Evolutionary conservation across 805 yeast species (phyloP).

Genomic region (Wickerhamiella nectarea): DNA sequence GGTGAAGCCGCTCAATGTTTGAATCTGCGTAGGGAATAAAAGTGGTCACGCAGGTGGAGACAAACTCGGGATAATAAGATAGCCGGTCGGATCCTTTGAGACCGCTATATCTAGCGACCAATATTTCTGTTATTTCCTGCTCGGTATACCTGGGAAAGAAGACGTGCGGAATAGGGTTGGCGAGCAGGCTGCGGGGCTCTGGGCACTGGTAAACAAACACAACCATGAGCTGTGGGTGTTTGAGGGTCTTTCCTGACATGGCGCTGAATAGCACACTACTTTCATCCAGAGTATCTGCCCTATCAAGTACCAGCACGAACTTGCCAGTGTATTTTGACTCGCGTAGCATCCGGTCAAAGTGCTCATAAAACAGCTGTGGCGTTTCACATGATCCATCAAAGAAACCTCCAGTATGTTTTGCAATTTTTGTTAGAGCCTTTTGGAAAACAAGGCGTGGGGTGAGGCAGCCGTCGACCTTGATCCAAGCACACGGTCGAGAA

Average conservation of each 20-base stretch:
- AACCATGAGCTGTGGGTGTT: slow-evolving; percentile 28
- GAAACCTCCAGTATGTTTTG: slow-evolving; percentile 23
- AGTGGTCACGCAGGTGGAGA: slow-evolving; percentile 33
- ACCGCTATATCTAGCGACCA: slow-evolving; percentile 19
- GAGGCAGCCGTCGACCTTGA: slow-evolving; percentile 37
- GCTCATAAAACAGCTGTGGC: slow-evolving; percentile 31
- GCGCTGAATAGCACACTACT: slow-evolving; percentile 30
- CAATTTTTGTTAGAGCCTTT: slow-evolving; percentile 30
- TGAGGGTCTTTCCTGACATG: slow-evolving; percentile 29
- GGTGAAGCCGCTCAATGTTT: slow-evolving; percentile 24
- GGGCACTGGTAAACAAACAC: slow-evolving; percentile 33
- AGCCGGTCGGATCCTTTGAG: not conserved
- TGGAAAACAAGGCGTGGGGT: slow-evolving; percentile 37
- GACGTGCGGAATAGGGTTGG: slow-evolving; percentile 33
- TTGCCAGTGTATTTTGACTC: slow-evolving; percentile 25
- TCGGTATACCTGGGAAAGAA: slow-evolving; percentile 32
- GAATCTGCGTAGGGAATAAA: slow-evolving; percentile 35
- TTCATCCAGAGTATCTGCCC: slow-evolving; percentile 37
- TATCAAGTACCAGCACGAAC: slow-evolving; percentile 39
- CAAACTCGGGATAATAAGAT: slow-evolving; percentile 23
- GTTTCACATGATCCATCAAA: slow-evolving; percentile 28
- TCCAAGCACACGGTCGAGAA: slow-evolving; percentile 22
- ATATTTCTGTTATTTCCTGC: slow-evolving; percentile 28
- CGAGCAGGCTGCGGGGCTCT: slow-evolving; percentile 31
- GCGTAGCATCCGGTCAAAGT: slow-evolving; percentile 27